A percentile compares a stretch with the other conserved stretches of the same genome.
Conservation (phyloP, 2,329 filamentous ascomycete species). For the Ilyonectria robusta region DNA sequence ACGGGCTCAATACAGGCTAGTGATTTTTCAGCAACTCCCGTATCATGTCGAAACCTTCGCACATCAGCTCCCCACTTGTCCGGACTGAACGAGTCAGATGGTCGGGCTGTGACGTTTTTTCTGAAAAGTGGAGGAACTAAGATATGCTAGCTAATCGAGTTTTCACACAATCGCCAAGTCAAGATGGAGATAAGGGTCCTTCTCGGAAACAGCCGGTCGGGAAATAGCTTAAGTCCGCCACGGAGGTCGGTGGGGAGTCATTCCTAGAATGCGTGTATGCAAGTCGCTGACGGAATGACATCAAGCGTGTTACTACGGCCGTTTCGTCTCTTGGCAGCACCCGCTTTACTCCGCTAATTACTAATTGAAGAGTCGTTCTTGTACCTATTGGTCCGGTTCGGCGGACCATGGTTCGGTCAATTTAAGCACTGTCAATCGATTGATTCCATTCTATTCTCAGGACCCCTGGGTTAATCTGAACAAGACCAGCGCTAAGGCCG, state of each 20-base stretch:
- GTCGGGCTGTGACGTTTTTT: background rate
- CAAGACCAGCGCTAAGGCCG: background rate
- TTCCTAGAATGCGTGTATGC: background rate
- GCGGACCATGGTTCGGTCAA: background rate
- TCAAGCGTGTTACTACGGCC: background rate
- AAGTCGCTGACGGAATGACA: background rate
- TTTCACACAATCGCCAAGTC: background rate
- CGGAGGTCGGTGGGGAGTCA: background rate
- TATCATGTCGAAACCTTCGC: background rate
- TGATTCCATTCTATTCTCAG: background rate
- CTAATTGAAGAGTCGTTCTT: background rate
- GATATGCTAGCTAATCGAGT: background rate
- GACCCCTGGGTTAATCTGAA: background rate
- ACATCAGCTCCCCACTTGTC: background rate
- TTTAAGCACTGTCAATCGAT: background rate
- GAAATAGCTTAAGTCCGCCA: background rate
- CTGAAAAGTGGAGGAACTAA: background rate
- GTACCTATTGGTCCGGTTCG: background rate
- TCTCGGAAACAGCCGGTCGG: background rate
- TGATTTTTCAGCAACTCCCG: background rate
- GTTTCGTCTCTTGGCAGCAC: background rate
- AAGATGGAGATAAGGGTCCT: background rate
- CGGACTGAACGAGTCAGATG: background rate
- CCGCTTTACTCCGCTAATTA: background rate
- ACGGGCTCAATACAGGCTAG: background rate